Base-by-base conservation (phyloP, 2,329 filamentous ascomycete genomes). In the Neonectria neomacrospora region DNA sequence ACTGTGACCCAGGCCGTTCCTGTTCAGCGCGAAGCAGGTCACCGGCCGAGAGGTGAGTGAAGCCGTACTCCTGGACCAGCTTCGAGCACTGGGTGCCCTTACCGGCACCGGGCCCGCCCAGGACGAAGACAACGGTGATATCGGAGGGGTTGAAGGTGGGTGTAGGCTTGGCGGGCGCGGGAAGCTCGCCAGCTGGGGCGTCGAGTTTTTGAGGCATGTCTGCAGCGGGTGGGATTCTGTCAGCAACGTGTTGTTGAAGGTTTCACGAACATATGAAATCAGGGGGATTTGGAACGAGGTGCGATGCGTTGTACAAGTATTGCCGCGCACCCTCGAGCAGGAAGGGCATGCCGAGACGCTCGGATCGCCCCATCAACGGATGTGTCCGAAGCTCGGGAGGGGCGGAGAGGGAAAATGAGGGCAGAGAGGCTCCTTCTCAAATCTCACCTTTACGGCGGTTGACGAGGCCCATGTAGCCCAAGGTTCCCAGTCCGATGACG, bases 31-130 rank as follows among this genome's bases (percentile, higher is more conserved):
- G 92, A 67, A 99, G 86, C 48, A 99, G 86, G 79, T 99, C 96
- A 61, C 96, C 96, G 0, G 96, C 96, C 4, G 91, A 96, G 37
- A 99, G 88, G 80, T 99, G 96, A 64, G 88, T 91, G 88, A 98
- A 98, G 77, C 90, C 90, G 79, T 97, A 96, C 79, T 96, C 89
- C 48, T 87, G 83, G 54, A 97, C 95, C 34, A 99, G 90, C 69
- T 92, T 92, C 70, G 89, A 87, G 84, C 95, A 98, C 80, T 99
- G 95, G 3, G 96, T 99, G 73, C 96, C 96, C 80, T 99, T 99
- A 74, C 96, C 96, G 67, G 94, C 93, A 68, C 96, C 96, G 14
- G 96, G 96, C 2, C 96, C 96, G 78, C 95, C 95, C 65, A 99
- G 93, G 67, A 98, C 93, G 83, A 97, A 98, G 79, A 99, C 83